Conservation (phyloP, 352 stramenopile genomes). For the Plasmopara viticola region DNA sequence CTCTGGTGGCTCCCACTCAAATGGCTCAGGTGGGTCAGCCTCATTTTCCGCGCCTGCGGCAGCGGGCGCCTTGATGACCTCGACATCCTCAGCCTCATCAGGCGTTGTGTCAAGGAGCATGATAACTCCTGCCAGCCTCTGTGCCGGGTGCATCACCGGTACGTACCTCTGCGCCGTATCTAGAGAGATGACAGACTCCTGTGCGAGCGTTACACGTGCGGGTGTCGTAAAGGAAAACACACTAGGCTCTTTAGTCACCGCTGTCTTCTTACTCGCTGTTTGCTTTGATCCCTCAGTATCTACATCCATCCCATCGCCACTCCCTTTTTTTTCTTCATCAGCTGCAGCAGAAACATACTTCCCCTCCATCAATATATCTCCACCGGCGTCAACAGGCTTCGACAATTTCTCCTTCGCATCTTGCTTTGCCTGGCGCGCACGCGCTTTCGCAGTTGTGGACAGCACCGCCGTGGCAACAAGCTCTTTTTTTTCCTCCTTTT, state of each 20-base stretch:
- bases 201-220: constrained; percentile 88
- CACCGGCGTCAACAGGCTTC: constrained; percentile 39
- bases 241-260: constrained; percentile 83
- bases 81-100: constrained; percentile 90
- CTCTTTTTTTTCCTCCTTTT: constrained; percentile 99
- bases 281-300: constrained; percentile 51
- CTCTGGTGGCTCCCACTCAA: constrained; percentile 92
- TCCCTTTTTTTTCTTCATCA: constrained; percentile 43
- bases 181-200: constrained; percentile 89
- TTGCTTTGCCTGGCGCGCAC: constrained; percentile 90
- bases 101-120: constrained; percentile 94
- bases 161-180: constrained; percentile 91
- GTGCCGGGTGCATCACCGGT: constrained; percentile 58
- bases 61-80: constrained; percentile 89
- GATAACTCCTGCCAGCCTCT: constrained; percentile 88
- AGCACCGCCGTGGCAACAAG: constrained; percentile 95
- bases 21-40: constrained; percentile 91
- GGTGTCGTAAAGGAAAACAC: constrained; percentile 92
- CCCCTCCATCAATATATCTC: constrained; percentile 51
- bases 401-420: constrained; percentile 78
- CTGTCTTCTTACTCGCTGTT: constrained; percentile 28
- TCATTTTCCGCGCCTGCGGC: constrained; percentile 90
- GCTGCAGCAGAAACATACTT: constrained; percentile 27
- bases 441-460: constrained; percentile 96
- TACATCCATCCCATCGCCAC: constrained; percentile 63